phyloP scores from a whole-genome alignment of 805 yeast species.

The Scheffersomyces ergatensis region DNA sequence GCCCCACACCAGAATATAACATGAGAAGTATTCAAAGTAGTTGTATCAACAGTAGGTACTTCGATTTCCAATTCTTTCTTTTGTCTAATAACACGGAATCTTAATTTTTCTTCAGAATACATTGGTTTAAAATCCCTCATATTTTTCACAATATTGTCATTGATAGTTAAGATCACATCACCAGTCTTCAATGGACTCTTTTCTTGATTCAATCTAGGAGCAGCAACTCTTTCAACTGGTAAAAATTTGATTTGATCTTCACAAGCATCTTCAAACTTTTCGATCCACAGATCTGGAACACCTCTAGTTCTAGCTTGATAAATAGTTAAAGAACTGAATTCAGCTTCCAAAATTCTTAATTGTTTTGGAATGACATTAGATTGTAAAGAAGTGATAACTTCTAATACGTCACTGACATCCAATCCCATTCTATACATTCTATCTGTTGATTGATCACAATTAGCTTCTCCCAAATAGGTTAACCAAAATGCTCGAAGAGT shows the following conservation, averaged over 20 bases:
- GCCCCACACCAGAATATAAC: slow-evolving; percentile 84
- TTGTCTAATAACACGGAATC: slow-evolving; percentile 69
- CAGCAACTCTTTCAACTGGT: slow-evolving; percentile 66
- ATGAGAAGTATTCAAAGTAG: slow-evolving; percentile 57
- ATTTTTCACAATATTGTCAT: slow-evolving; percentile 62
- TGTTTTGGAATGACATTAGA: slow-evolving; percentile 48
- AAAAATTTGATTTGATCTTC: slow-evolving; percentile 71
- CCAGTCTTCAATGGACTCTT: slow-evolving; percentile 52
- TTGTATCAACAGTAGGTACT: slow-evolving; percentile 65
- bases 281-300: slow-evolving; percentile 84
- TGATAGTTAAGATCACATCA: slow-evolving; percentile 72
- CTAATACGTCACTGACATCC: slow-evolving; percentile 64
- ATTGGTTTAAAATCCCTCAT: slow-evolving; percentile 64
- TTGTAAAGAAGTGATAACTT: slow-evolving; percentile 55
- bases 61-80: slow-evolving; percentile 58
- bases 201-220: slow-evolving; percentile 28
- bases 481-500: slow-evolving; percentile 83
- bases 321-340: slow-evolving; percentile 64
- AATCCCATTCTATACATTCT: slow-evolving; percentile 70
- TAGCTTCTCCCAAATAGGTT: slow-evolving; percentile 74
- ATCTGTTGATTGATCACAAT: slow-evolving; percentile 50
- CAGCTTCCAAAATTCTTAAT: slow-evolving; percentile 73
- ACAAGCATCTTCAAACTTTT: slow-evolving; percentile 58
- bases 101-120: slow-evolving; percentile 40
- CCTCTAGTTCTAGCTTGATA: slow-evolving; percentile 80